Conservation (phyloP, 2,329 filamentous ascomycete genomes). For the Hawksworthiomyces lignivorus region DNA sequence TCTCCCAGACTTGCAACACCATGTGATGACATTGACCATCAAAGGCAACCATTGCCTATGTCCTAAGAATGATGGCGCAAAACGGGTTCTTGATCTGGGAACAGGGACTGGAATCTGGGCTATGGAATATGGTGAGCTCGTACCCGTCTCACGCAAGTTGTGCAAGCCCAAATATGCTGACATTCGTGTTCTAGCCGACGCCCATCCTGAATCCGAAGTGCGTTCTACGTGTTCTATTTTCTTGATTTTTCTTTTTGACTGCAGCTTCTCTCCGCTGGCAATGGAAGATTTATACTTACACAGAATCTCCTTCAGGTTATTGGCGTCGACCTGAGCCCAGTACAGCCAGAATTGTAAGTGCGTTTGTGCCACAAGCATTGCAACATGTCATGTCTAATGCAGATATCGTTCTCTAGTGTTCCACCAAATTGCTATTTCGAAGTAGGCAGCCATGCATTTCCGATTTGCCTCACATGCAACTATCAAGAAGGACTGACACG, state of each 20-base stretch:
- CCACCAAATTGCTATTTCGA: conserved; percentile 15
- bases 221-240: no score
- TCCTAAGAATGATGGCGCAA: conserved; percentile 15
- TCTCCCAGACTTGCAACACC: conserved; percentile 16
- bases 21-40: conserved; percentile 15
- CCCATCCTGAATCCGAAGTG: conserved; percentile 16
- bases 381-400: no score
- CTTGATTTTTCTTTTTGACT: no score
- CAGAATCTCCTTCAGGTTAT: no score
- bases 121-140: conserved; percentile 16
- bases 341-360: conserved; percentile 18
- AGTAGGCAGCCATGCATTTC: not conserved
- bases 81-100: conserved; percentile 17
- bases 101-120: conserved; percentile 19
- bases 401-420: no score
- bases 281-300: no score
- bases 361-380: no score
- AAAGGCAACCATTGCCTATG: conserved; percentile 13
- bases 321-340: conserved; percentile 18
- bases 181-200: conserved; percentile 16
- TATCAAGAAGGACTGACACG: not conserved
- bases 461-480: no score
- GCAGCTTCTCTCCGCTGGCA: no score
- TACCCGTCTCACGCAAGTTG: no score
- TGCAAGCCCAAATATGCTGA: no score